Evolutionary conservation across 176 grass and related monocot species (phyloP).

Genomic region (Carex myosuroides): DNA sequence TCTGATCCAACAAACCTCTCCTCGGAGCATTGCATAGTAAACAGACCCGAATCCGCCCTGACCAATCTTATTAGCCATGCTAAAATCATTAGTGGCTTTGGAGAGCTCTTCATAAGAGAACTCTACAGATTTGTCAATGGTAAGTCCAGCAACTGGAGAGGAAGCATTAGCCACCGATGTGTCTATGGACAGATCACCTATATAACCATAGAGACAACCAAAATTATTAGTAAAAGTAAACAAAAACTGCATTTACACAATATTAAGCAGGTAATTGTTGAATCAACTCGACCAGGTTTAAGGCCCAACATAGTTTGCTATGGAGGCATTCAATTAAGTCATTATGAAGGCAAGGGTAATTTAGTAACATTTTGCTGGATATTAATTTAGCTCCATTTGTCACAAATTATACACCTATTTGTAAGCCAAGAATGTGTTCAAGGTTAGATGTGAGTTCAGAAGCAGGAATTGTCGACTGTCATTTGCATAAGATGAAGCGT

Average conservation of each 20-base stretch:
- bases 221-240: background rate
- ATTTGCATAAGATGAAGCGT: background rate
- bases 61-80: conserved; percentile 83
- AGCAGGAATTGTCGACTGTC: background rate
- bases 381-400: background rate
- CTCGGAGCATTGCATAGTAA: conserved; percentile 78
- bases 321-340: background rate
- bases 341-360: background rate
- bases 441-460: background rate
- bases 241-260: background rate
- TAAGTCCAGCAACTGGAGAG: conserved; percentile 44
- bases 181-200: conserved; percentile 10
- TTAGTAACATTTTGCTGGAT: background rate
- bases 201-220: background rate
- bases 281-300: background rate
- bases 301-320: background rate
- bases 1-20: conserved; percentile 55
- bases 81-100: conserved; percentile 78
- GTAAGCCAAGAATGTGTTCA: background rate
- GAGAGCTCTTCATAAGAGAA: conserved; percentile 87
- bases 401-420: background rate
- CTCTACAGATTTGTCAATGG: conserved; percentile 83
- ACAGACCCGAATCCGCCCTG: conserved; percentile 69
- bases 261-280: background rate
- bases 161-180: conserved; percentile 17